Conservation (phyloP, 176 grass and related monocot species). For the Eleusine coracana region DNA sequence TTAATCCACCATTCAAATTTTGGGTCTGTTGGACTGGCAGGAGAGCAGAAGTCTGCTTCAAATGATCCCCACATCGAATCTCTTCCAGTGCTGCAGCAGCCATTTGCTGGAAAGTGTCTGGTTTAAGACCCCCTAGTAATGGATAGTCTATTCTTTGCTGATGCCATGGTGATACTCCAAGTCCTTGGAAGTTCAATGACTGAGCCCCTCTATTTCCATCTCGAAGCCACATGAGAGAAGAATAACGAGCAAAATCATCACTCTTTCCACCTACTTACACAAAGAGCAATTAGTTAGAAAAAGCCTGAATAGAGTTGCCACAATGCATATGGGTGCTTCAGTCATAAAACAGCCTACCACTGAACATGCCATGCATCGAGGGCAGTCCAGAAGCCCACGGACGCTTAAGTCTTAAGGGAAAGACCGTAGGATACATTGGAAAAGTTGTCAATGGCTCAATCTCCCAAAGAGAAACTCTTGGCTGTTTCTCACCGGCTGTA, state of each 20-base stretch:
- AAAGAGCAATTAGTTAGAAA: conserved; percentile 12
- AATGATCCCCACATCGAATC: conserved; percentile 68
- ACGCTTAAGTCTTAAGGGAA: conserved; percentile 89
- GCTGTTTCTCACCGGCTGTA: conserved; percentile 89
- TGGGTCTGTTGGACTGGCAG: conserved; percentile 70
- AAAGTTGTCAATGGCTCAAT: conserved; percentile 93
- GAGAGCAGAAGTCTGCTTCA: conserved; percentile 60
- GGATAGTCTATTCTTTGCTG: conserved; percentile 64
- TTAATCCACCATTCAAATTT: conserved; percentile 56
- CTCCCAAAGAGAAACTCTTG: conserved; percentile 92
- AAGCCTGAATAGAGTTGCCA: neutral
- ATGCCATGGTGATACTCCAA: conserved; percentile 72
- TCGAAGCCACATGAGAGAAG: conserved; percentile 79
- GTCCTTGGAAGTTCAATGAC: conserved; percentile 83
- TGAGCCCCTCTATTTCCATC: conserved; percentile 64
- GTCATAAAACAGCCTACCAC: conserved; percentile 42
- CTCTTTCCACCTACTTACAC: conserved; percentile 61
- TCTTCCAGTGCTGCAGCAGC: conserved; percentile 86
- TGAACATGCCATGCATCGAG: conserved; percentile 59
- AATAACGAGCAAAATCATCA: conserved; percentile 64
- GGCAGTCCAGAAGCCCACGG: conserved; percentile 87
- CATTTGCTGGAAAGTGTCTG: conserved; percentile 90
- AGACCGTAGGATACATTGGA: conserved; percentile 89
- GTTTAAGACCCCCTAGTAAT: conserved; percentile 57
- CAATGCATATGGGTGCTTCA: neutral